Conservation (phyloP, 306 rosid genomes). For the Citrullus mucosospermus region DNA sequence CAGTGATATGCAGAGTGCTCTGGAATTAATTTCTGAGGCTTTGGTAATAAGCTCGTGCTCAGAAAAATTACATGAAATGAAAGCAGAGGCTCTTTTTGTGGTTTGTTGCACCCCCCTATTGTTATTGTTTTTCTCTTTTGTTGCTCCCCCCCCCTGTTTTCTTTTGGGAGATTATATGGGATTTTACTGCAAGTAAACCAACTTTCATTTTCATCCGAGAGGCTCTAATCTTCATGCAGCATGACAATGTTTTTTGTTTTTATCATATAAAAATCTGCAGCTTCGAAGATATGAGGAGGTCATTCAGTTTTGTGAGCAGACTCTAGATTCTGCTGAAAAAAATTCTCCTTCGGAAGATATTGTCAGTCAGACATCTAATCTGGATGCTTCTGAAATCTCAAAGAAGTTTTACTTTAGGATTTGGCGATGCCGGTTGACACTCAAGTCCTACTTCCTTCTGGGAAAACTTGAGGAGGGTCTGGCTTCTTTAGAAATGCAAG, state of each 20-base stretch:
- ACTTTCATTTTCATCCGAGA: conserved; percentile 11
- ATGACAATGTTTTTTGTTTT: conserved; percentile 5
- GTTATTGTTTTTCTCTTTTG: background rate
- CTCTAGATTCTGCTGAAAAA: conserved; percentile 72
- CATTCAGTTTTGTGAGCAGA: conserved; percentile 63
- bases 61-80: conserved; percentile 81
- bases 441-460: conserved; percentile 56
- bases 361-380: conserved; percentile 17
- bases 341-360: conserved; percentile 34
- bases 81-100: conserved; percentile 71
- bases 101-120: conserved; percentile 25
- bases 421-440: conserved; percentile 67
- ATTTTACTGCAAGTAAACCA: conserved; percentile 11
- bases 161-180: background rate
- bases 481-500: conserved; percentile 57
- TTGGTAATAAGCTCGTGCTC: conserved; percentile 53
- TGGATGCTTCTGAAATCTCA: conserved; percentile 33
- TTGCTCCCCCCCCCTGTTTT: background rate
- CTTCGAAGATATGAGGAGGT: conserved; percentile 72
- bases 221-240: background rate
- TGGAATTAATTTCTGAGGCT: conserved; percentile 61
- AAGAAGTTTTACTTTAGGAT: conserved; percentile 46
- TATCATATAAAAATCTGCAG: conserved; percentile 22
- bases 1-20: conserved; percentile 40
- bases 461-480: conserved; percentile 92